Evolutionary conservation across 805 yeast species (phyloP).

Genomic region (Kluyveromyces starmeri): DNA sequence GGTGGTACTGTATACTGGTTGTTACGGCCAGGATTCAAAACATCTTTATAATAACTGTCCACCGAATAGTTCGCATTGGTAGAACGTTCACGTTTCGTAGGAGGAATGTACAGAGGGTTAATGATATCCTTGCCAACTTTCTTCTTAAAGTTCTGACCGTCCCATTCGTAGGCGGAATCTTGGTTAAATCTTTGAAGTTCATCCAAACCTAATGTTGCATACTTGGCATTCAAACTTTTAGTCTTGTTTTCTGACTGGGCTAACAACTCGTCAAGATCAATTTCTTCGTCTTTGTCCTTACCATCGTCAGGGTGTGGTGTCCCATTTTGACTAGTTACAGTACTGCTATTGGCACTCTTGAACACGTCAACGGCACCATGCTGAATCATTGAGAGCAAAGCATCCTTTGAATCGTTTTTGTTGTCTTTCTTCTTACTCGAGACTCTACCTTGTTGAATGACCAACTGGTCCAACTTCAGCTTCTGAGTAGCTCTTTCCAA

Average conservation of each 20-base stretch:
- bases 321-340: conserved; percentile 13
- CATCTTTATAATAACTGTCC: conserved; percentile 79
- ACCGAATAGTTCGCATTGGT: conserved; percentile 71
- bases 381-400: conserved; percentile 72
- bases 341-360: conserved; percentile 17
- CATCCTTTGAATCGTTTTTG: conserved; percentile 47
- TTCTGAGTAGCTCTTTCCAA: conserved; percentile 77
- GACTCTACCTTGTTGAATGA: conserved; percentile 65
- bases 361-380: conserved; percentile 68
- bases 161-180: conserved; percentile 79
- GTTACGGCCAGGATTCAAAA: conserved; percentile 60
- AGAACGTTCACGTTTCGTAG: conserved; percentile 68
- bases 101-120: conserved; percentile 68
- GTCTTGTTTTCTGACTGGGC: conserved; percentile 57
- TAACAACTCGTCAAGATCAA: conserved; percentile 53
- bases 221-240: conserved; percentile 49
- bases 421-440: conserved; percentile 23
- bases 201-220: conserved; percentile 59
- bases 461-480: conserved; percentile 69
- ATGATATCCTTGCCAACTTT: conserved; percentile 39
- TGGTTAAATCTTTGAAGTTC: conserved; percentile 70
- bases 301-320: conserved; percentile 24
- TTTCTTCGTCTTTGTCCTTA: conserved; percentile 32
- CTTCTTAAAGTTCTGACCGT: conserved; percentile 73
- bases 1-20: conserved; percentile 44